Percentiles rank a stretch among this genome's conserved stretches.
Conservation (phyloP, 2,329 filamentous ascomycete genomes). For the Pseudogymnoascus sp. region DNA sequence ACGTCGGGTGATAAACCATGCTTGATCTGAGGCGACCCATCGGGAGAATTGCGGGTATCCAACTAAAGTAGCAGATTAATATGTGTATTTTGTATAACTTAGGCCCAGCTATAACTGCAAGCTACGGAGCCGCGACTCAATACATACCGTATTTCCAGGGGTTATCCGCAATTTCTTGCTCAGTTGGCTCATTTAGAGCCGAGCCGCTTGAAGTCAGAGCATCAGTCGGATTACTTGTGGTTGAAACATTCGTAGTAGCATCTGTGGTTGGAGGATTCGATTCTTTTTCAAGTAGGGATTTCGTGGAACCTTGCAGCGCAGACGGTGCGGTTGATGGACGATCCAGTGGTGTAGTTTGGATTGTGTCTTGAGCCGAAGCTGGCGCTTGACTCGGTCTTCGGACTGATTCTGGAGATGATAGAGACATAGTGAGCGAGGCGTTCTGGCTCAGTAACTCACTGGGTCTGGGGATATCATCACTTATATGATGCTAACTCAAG, state of each 20-base stretch:
- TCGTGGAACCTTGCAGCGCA: neutral
- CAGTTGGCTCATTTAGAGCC: neutral
- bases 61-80: neutral
- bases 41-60: neutral
- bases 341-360: neutral
- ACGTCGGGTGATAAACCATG: slow-evolving; percentile 10
- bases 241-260: neutral
- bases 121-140: neutral
- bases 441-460: neutral
- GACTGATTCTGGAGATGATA: neutral
- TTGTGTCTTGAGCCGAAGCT: neutral
- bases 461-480: neutral
- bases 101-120: neutral
- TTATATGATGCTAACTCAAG: neutral
- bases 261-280: neutral
- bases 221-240: neutral
- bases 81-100: neutral
- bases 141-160: neutral
- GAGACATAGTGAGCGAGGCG: neutral
- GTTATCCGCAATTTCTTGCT: neutral
- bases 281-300: neutral
- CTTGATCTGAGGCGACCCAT: slow-evolving; percentile 10
- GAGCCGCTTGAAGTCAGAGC: neutral
- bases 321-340: neutral
- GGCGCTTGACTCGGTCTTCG: neutral